Conservation (phyloP, 306 rosid species). For the Sindora glabra region DNA sequence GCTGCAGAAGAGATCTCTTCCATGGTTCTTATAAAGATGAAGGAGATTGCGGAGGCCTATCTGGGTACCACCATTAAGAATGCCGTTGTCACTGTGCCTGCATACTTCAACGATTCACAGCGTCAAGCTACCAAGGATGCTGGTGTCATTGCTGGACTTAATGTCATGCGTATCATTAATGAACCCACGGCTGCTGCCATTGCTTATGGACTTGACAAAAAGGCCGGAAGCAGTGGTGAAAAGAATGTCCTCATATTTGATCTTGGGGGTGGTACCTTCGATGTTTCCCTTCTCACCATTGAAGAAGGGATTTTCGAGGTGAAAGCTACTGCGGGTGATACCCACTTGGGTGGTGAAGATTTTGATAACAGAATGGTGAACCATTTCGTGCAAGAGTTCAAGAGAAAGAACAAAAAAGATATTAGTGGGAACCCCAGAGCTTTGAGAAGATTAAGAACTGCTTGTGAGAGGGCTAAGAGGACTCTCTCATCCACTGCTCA, state of each 20-base stretch:
- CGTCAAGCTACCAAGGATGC: constrained; percentile 56
- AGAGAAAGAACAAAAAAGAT: constrained; percentile 42
- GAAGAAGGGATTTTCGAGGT: constrained; percentile 52
- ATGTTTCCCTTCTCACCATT: constrained; percentile 43
- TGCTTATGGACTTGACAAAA: constrained; percentile 50
- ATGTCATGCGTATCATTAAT: constrained; percentile 50
- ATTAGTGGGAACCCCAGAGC: constrained; percentile 44
- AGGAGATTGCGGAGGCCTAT: constrained; percentile 48
- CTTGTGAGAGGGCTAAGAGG: constrained; percentile 34
- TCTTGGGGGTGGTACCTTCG: constrained; percentile 52
- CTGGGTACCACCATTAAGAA: constrained; percentile 35
- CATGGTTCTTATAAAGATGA: constrained; percentile 48
- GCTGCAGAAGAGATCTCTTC: constrained; percentile 49
- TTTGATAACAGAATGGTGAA: constrained; percentile 53
- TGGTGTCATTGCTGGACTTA: constrained; percentile 43
- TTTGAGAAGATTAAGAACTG: constrained; percentile 46
- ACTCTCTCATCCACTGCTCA: constrained; percentile 43
- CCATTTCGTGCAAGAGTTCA: constrained; percentile 53
- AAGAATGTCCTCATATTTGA: constrained; percentile 50
- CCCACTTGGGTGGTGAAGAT: constrained; percentile 59
- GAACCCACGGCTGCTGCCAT: constrained; percentile 54
- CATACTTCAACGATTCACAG: constrained; percentile 49
- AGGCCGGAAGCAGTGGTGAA: constrained; percentile 22
- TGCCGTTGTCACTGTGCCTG: constrained; percentile 48
- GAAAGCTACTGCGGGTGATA: constrained; percentile 50